Evolutionary conservation across 2,329 filamentous ascomycete species (phyloP), one percentile per base, ranked within the genome.

Genomic region (Alternaria consortialis): DNA sequence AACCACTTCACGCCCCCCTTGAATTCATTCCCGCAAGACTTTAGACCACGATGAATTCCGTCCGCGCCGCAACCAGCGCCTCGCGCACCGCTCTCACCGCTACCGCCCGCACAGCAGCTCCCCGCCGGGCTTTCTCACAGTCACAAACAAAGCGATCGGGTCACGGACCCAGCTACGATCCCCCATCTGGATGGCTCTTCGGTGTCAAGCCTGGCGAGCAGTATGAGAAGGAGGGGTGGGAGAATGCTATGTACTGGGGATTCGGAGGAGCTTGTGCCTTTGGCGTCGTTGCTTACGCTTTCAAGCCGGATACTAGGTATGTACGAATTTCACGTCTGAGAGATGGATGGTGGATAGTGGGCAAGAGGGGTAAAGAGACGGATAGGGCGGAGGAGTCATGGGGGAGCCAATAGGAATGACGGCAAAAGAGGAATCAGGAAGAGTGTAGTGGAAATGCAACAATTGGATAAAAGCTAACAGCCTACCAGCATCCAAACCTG

Each of bases 261-360:
- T 93, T 97, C 81, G 91, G 90, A 78, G 92, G 92, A 56, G 90
- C 89, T 75, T 82, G 97, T 75, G 81, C 88, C 29, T 84, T 93
- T 67, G 90, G 89, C 56, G 88, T 87, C 63, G 84, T 97, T 68
- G 92, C 91, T 68, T 93, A 97, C 83, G 93, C 92, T 65, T 98
- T 95, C 80, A 98, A 98, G 89, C 95, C 95, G 54, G 95, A 99
- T 86, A 98, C 94, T 66, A 97, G 93, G 95, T 99, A 86, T 84
- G 94, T 93, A 20, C 13, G 7, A 27, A 36, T 37, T n/a, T 27
- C 3, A 23, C 5, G 15, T 9, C 5, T 11, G 23, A 12, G n/a
- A 37, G 46, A 37, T 29, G 48, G 20, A 39, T 1, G 23, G 23
- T 25, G 9, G 44, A 32, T 47, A 36, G 39, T 53, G 29, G 32